Conservation (phyloP, 345 rosid genomes). For the Citropsis articulata region DNA sequence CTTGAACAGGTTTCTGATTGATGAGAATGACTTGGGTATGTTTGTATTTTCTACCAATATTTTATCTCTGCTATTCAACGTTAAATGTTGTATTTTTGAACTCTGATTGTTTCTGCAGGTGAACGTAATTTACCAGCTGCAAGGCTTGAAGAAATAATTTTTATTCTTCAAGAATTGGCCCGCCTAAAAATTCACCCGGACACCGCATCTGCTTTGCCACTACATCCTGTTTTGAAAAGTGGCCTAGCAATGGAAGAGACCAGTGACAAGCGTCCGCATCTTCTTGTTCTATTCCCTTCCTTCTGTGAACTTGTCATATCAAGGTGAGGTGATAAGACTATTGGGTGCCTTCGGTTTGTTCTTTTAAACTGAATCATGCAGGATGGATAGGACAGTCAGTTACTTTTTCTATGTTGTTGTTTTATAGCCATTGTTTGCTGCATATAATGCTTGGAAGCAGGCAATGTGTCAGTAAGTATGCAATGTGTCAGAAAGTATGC, state of each 20-base stretch:
- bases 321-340: constrained; percentile 44
- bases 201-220: constrained; percentile 63
- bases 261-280: constrained; percentile 49
- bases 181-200: constrained; percentile 60
- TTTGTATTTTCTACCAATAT: background rate
- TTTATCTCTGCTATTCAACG: background rate
- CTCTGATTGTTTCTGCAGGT: constrained; percentile 40
- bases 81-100: constrained; percentile 7
- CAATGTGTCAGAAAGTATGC: background rate
- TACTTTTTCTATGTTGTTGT: background rate
- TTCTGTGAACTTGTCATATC: constrained; percentile 86
- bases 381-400: background rate
- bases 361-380: background rate
- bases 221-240: constrained; percentile 51
- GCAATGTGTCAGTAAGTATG: background rate
- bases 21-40: constrained; percentile 70
- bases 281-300: constrained; percentile 79
- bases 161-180: constrained; percentile 64
- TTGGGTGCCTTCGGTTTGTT: background rate
- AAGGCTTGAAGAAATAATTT: constrained; percentile 79
- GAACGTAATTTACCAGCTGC: constrained; percentile 60
- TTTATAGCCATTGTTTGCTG: background rate
- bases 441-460: background rate
- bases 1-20: constrained; percentile 64
- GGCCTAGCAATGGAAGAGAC: constrained; percentile 38